Evolutionary conservation across 31 red algal species (phyloP).

Genomic region (Bonnemaisonia californica): DNA sequence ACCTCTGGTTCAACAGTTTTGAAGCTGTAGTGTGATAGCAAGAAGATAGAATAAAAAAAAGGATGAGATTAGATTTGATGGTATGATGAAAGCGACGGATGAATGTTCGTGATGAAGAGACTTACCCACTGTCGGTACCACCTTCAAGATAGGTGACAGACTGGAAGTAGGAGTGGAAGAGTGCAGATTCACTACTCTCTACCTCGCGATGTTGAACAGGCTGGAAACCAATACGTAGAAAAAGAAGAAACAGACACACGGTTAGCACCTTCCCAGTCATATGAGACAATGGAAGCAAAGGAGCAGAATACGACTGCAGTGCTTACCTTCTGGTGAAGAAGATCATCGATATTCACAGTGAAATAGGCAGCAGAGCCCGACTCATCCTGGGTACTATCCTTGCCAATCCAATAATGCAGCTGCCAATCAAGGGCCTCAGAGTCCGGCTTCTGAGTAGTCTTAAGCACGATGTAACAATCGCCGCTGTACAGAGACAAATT

Average conservation of each 20-base stretch:
- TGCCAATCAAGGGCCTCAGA: conserved; percentile 56
- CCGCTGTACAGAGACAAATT: conserved; percentile 70
- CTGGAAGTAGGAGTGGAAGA: conserved; percentile 67
- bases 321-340: conserved; percentile 58
- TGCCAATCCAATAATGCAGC: conserved; percentile 79
- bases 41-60: neutral
- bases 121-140: conserved; percentile 68
- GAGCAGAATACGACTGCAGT: neutral
- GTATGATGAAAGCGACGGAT: too few species aligned
- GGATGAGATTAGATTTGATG: too few species aligned
- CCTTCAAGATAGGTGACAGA: conserved; percentile 70
- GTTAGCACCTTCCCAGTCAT: neutral
- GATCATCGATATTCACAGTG: conserved; percentile 84
- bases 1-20: conserved; percentile 65
- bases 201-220: conserved; percentile 82
- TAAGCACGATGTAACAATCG: conserved; percentile 75
- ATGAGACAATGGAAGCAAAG: neutral
- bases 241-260: neutral
- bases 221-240: conserved; percentile 5
- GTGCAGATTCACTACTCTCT: conserved; percentile 56
- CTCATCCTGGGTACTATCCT: conserved; percentile 78
- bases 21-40: conserved; percentile 24
- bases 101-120: too few species aligned
- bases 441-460: conserved; percentile 49
- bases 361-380: conserved; percentile 72